Evolutionary conservation across 2,329 filamentous ascomycete genomes (phyloP).

Genomic region (Stemphylium lycopersici): DNA sequence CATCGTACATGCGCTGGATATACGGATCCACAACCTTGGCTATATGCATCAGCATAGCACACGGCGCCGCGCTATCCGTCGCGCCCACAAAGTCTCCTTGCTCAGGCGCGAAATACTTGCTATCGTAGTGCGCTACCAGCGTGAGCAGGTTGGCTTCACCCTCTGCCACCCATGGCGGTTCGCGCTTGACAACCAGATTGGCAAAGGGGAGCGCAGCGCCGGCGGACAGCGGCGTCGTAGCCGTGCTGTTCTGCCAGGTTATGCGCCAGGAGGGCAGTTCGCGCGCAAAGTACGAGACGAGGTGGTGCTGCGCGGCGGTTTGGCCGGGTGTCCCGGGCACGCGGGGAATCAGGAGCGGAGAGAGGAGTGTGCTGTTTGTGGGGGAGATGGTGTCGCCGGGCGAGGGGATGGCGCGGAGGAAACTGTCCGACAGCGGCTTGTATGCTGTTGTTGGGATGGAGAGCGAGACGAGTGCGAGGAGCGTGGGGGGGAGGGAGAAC

Average conservation of each 20-base stretch:
- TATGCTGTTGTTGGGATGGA: constrained; percentile 53
- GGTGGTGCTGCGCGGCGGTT: constrained; percentile 74
- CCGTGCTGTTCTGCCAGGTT: constrained; percentile 87
- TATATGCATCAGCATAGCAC: constrained; percentile 89
- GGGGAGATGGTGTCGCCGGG: constrained; percentile 79
- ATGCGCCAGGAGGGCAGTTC: constrained; percentile 80
- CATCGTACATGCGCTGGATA: constrained; percentile 80
- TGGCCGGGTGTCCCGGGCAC: constrained; percentile 87
- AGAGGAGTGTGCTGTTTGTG: constrained; percentile 73
- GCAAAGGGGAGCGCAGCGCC: constrained; percentile 76
- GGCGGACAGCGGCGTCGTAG: constrained; percentile 77
- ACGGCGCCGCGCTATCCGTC: constrained; percentile 91
- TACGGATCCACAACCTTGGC: constrained; percentile 80
- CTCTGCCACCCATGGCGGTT: constrained; percentile 78
- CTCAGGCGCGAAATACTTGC: constrained; percentile 63
- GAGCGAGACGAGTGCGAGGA: constrained; percentile 20
- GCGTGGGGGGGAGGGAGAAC: constrained; percentile 17
- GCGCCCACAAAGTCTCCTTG: constrained; percentile 91
- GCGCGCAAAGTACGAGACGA: constrained; percentile 78
- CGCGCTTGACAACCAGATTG: constrained; percentile 84
- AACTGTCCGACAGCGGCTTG: constrained; percentile 72
- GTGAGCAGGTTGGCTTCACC: constrained; percentile 83
- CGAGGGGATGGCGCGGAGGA: constrained; percentile 73
- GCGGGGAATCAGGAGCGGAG: constrained; percentile 85
- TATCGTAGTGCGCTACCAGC: constrained; percentile 93